Percentiles rank a stretch among this genome's conserved stretches.
phyloP scores from a whole-genome alignment of 2,329 filamentous ascomycete genomes.

The Claviceps sp. region DNA sequence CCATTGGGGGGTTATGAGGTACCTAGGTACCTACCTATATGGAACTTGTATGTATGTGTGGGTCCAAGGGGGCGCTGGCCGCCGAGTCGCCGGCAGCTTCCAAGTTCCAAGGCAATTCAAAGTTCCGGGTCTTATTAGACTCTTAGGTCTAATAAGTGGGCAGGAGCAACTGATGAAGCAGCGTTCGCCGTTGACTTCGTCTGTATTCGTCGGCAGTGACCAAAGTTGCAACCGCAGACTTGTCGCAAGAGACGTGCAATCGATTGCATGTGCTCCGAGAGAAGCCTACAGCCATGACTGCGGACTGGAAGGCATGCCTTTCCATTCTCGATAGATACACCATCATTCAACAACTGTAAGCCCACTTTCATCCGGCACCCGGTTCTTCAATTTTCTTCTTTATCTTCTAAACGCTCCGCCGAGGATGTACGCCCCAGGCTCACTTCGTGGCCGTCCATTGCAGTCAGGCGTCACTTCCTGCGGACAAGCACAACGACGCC shows the following conservation, averaged over 20 bases:
- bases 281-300: slow-evolving; percentile 1
- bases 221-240: no score
- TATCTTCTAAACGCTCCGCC: background rate
- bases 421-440: background rate
- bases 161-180: background rate
- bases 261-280: background rate
- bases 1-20: background rate
- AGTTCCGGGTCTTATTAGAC: background rate
- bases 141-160: background rate
- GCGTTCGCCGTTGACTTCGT: background rate
- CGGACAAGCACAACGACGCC: slow-evolving; percentile 30
- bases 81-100: background rate
- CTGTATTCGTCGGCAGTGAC: background rate
- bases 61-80: background rate
- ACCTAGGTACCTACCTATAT: no score
- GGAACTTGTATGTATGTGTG: no score
- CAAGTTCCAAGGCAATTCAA: background rate
- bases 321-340: slow-evolving; percentile 48
- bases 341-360: slow-evolving; percentile 40
- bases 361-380: background rate
- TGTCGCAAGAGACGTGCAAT: no score
- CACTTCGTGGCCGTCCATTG: background rate
- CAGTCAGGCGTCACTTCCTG: slow-evolving; percentile 18
- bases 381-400: background rate
- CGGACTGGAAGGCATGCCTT: slow-evolving; percentile 32